phyloP scores from a whole-genome alignment of 2,329 filamentous ascomycete species.

The Colletotrichum tropicale region DNA sequence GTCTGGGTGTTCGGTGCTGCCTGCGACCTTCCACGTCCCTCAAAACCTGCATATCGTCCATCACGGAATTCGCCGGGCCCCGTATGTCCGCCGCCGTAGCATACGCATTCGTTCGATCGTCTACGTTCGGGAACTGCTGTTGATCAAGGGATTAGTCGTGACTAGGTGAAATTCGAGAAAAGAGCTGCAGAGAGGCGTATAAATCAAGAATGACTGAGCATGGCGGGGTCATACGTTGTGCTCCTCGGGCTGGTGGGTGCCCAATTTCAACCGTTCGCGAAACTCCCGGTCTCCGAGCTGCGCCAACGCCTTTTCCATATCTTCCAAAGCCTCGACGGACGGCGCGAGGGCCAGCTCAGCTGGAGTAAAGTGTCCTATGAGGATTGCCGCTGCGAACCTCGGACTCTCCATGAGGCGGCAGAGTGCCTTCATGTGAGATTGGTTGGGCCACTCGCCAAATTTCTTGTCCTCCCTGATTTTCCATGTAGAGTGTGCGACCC shows the following conservation, averaged over 20 bases:
- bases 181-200: not conserved
- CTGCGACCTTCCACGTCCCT: slow-evolving; percentile 30
- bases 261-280: slow-evolving; percentile 22
- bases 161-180: not conserved
- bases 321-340: slow-evolving; percentile 27
- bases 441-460: slow-evolving; percentile 34
- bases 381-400: slow-evolving; percentile 34
- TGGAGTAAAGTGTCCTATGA: slow-evolving; percentile 28
- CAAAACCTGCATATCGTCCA: slow-evolving; percentile 30
- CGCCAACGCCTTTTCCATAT: slow-evolving; percentile 28
- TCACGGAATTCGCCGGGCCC: not conserved
- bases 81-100: not conserved
- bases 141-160: not conserved
- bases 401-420: slow-evolving; percentile 26
- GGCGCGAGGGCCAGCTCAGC: slow-evolving; percentile 30
- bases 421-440: slow-evolving; percentile 39
- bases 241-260: slow-evolving; percentile 25
- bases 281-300: slow-evolving; percentile 30
- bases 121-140: not conserved
- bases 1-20: slow-evolving; percentile 17
- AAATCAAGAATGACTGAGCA: not conserved
- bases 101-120: not conserved
- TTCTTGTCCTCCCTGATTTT: slow-evolving; percentile 25
- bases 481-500: slow-evolving; percentile 29
- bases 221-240: slow-evolving; percentile 33